Conservation (phyloP, 2,329 filamentous ascomycete genomes). For the Emmonsiellopsis sp. region DNA sequence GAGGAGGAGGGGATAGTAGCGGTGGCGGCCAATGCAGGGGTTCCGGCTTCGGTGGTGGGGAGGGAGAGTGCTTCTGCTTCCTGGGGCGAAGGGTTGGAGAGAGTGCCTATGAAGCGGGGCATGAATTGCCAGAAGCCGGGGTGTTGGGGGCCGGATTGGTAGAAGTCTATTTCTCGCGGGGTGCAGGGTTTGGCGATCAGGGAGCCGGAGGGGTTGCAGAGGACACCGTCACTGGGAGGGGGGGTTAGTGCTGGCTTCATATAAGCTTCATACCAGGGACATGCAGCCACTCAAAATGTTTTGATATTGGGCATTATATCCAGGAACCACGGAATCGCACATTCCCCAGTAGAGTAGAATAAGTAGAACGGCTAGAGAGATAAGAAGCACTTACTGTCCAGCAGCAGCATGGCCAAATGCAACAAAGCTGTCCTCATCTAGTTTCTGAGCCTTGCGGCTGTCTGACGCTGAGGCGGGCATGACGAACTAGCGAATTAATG, state of each 20-base stretch:
- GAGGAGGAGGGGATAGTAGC: conserved; percentile 14
- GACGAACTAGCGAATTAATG: neutral
- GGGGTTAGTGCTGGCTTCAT: neutral
- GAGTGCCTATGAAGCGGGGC: conserved; percentile 73
- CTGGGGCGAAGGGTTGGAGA: conserved; percentile 54
- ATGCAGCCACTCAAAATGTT: too few relatives aligned
- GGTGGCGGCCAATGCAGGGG: conserved; percentile 14
- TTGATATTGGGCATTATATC: too few relatives aligned
- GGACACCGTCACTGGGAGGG: conserved; percentile 69
- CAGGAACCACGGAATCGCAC: too few relatives aligned
- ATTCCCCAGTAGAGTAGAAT: neutral
- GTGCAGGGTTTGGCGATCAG: conserved; percentile 95
- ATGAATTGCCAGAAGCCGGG: conserved; percentile 70
- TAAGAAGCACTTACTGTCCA: conserved; percentile 40
- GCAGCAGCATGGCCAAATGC: conserved; percentile 39
- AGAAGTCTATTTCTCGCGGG: conserved; percentile 76
- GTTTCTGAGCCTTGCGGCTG: conserved; percentile 23
- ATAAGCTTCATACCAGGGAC: too few relatives aligned
- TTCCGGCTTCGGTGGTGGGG: conserved; percentile 33
- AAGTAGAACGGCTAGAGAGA: too few relatives aligned
- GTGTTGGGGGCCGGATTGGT: conserved; percentile 64
- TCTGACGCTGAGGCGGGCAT: conserved; percentile 28
- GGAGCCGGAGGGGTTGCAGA: conserved; percentile 72
- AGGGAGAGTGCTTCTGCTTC: conserved; percentile 32
- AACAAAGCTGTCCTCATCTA: conserved; percentile 32